These are phyloP conservation scores for Fusarium avenaceum DNA, from an alignment of 2,329 filamentous ascomycete genomes.

Conservation along the genomic window DNA sequence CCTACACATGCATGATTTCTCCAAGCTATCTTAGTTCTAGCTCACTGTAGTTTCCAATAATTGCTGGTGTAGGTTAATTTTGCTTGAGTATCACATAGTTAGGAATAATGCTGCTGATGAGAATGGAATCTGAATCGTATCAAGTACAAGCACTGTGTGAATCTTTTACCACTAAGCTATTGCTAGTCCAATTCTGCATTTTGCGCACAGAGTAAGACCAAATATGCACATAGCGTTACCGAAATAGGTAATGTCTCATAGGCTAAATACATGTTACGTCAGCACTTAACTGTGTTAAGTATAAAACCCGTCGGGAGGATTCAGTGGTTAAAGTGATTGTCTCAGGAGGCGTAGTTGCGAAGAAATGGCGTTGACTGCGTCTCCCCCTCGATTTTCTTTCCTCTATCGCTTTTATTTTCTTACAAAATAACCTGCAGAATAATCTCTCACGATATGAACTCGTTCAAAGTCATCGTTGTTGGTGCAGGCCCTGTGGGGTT, in stretches of 20 bases:
- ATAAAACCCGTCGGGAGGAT: slow-evolving; percentile 9
- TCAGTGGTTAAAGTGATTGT: not conserved
- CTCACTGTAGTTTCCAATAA: too few relatives aligned
- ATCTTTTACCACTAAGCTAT: too few relatives aligned
- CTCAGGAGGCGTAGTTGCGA: slow-evolving; percentile 1
- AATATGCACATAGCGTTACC: too few relatives aligned
- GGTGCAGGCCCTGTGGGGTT: slow-evolving; percentile 28
- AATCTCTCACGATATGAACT: not conserved
- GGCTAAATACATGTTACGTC: not conserved
- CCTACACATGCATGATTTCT: too few relatives aligned
- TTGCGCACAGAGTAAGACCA: too few relatives aligned
- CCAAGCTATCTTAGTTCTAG: too few relatives aligned
- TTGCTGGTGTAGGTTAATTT: too few relatives aligned
- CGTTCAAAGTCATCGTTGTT: slow-evolving; percentile 30
- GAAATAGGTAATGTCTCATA: not conserved
- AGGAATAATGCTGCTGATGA: too few relatives aligned
- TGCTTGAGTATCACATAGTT: too few relatives aligned
- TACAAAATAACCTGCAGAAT: not conserved
- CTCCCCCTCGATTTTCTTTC: not conserved
- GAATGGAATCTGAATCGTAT: too few relatives aligned
- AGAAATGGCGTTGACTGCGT: not conserved
- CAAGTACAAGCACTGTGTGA: too few relatives aligned
- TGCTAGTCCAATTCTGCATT: too few relatives aligned
- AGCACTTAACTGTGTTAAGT: not conserved
- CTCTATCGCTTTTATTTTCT: not conserved